phyloP scores from a whole-genome alignment of 768 basidiomycete species.

The Cystofilobasidium bisporidii region DNA sequence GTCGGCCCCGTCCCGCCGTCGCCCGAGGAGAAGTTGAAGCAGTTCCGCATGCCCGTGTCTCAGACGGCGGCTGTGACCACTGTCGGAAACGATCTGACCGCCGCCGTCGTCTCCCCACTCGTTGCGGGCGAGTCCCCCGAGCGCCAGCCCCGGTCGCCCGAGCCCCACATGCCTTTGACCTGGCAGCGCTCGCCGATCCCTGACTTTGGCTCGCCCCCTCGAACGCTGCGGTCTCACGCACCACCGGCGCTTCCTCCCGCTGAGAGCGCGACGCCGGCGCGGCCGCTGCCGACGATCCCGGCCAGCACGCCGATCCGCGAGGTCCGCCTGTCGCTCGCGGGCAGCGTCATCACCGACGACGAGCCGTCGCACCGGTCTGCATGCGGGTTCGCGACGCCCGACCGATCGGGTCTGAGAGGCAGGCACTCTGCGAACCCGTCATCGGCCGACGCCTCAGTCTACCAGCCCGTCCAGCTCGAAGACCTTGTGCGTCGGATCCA shows the following conservation, averaged over 20 bases:
- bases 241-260: neutral
- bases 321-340: neutral
- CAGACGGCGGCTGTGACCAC: no score
- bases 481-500: slow-evolving; percentile 10
- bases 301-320: neutral
- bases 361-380: neutral
- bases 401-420: neutral
- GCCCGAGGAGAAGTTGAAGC: slow-evolving; percentile 7
- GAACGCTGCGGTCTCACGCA: neutral
- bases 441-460: neutral
- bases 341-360: slow-evolving; percentile 4
- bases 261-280: neutral
- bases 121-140: neutral
- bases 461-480: neutral
- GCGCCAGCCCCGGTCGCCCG: neutral
- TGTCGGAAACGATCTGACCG: neutral
- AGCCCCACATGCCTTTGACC: neutral
- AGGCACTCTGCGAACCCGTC: neutral
- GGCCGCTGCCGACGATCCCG: slow-evolving; percentile 6
- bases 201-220: neutral
- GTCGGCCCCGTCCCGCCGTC: slow-evolving; percentile 1
- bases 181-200: slow-evolving; percentile 9
- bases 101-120: neutral
- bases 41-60: no score
- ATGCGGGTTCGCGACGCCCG: neutral